Evolutionary conservation across 148 eudicot genomes (phyloP).

Genomic region (Rhododendron mucronatum): DNA sequence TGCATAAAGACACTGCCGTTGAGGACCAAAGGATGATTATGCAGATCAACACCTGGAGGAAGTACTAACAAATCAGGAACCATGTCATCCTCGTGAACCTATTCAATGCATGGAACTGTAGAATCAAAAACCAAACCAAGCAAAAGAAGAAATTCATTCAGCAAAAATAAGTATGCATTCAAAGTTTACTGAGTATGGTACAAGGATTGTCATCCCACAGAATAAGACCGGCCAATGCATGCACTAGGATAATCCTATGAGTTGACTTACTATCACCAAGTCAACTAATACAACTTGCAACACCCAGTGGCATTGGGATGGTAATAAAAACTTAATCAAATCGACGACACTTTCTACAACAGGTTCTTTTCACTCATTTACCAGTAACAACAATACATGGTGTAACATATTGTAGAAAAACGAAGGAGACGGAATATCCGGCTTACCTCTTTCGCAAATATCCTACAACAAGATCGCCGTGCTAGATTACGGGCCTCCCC

Average conservation of each 20-base stretch:
- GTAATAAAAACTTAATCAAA: not conserved
- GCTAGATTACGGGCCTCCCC: not conserved
- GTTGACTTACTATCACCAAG: not conserved
- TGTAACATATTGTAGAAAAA: not conserved
- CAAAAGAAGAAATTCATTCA: not conserved
- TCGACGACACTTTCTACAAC: not conserved
- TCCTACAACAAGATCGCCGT: not conserved
- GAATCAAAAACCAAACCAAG: not conserved
- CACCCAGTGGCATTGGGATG: not conserved
- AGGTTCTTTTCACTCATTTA: not conserved
- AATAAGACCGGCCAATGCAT: not conserved
- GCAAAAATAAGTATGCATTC: not conserved
- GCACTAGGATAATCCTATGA: not conserved
- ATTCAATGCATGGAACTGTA: slow-evolving; percentile 7
- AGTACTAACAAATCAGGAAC: slow-evolving; percentile 79
- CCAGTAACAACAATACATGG: not conserved
- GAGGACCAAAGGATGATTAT: slow-evolving; percentile 69
- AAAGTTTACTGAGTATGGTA: not conserved
- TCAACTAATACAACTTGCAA: not conserved
- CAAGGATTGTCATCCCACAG: not conserved
- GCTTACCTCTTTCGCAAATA: not conserved
- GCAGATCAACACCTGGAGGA: slow-evolving; percentile 81
- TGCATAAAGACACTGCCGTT: slow-evolving; percentile 84
- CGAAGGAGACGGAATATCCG: not conserved
- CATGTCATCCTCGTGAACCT: slow-evolving; percentile 79